Conservation (phyloP, 257 asterid species). For the Penstemon newberryi region DNA sequence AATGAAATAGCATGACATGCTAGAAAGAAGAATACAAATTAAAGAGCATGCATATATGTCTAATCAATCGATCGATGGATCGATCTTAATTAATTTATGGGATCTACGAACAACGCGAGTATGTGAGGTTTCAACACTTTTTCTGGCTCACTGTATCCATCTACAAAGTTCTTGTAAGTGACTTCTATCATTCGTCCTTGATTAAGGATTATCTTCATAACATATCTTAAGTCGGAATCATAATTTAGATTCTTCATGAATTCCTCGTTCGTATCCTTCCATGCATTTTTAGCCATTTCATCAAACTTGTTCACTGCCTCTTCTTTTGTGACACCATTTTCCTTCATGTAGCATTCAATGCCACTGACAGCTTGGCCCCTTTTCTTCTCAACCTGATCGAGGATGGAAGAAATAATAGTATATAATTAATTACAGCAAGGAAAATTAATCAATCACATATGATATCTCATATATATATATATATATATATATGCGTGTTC, state of each 20-base stretch:
- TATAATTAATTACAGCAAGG: too few species aligned
- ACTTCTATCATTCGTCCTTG: conserved; percentile 15
- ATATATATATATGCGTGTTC: too few species aligned
- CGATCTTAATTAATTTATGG: too few species aligned
- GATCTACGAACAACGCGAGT: conserved; percentile 24
- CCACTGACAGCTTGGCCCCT: conserved; percentile 34
- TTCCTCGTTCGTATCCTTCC: conserved; percentile 35
- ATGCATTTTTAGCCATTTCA: conserved; percentile 15
- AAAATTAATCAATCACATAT: too few species aligned
- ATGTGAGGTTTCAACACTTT: conserved; percentile 29
- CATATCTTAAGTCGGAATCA: conserved; percentile 12
- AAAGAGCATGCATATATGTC: too few species aligned
- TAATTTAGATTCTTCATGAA: conserved; percentile 10
- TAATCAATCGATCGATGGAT: too few species aligned
- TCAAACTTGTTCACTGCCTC: conserved; percentile 16
- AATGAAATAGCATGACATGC: too few species aligned
- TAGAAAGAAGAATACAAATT: too few species aligned
- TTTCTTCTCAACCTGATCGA: too few species aligned
- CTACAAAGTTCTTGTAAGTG: conserved; percentile 20
- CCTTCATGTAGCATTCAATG: conserved; percentile 32
- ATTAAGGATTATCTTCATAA: conserved; percentile 17
- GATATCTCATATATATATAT: too few species aligned
- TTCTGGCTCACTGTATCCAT: conserved; percentile 29
- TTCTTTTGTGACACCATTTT: conserved; percentile 20
- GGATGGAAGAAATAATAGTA: too few species aligned